Percentiles rank a stretch among this genome's conserved stretches.
These are phyloP conservation scores for Porogramme epimiltina DNA, from an alignment of 1,284 basidiomycete species.

Conservation along the genomic window DNA sequence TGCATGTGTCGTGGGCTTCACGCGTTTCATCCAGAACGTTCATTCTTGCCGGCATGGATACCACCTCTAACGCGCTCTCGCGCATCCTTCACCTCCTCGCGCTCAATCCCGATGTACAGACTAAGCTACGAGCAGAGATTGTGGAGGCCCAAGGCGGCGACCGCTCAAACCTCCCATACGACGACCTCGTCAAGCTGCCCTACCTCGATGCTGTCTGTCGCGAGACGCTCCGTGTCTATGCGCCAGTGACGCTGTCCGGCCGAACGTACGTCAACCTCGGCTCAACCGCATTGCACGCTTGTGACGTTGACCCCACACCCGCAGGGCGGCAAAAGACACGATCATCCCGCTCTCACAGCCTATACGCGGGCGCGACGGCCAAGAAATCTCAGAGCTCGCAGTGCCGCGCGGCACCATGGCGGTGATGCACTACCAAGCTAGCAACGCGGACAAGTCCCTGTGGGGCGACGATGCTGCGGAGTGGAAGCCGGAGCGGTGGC, in stretches of 20 bases:
- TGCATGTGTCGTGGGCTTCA: no score
- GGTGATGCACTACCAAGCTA: not conserved
- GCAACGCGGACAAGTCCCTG: not conserved
- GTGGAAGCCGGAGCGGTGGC: slow-evolving; percentile 6
- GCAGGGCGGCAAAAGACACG: not conserved
- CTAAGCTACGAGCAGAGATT: slow-evolving; percentile 18
- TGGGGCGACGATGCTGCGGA: slow-evolving; percentile 2
- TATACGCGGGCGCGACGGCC: not conserved
- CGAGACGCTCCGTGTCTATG: slow-evolving; percentile 20
- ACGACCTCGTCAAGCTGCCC: slow-evolving; percentile 18
- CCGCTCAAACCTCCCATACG: slow-evolving; percentile 8
- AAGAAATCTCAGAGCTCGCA: not conserved
- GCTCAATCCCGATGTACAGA: slow-evolving; percentile 9
- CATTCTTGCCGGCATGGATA: slow-evolving; percentile 18
- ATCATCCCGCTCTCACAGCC: not conserved
- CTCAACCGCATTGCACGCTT: no score
- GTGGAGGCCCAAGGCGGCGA: slow-evolving; percentile 8
- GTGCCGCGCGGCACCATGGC: not conserved
- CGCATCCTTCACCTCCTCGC: slow-evolving; percentile 18
- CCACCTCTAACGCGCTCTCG: slow-evolving; percentile 22
- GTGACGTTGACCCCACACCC: not conserved
- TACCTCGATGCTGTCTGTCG: slow-evolving; percentile 23
- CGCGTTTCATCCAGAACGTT: slow-evolving; percentile 7
- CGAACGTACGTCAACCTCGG: no score
- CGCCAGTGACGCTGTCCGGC: no score